Conservation (phyloP, 1,284 basidiomycete species). For the Filobasidium uniguttulatum region DNA sequence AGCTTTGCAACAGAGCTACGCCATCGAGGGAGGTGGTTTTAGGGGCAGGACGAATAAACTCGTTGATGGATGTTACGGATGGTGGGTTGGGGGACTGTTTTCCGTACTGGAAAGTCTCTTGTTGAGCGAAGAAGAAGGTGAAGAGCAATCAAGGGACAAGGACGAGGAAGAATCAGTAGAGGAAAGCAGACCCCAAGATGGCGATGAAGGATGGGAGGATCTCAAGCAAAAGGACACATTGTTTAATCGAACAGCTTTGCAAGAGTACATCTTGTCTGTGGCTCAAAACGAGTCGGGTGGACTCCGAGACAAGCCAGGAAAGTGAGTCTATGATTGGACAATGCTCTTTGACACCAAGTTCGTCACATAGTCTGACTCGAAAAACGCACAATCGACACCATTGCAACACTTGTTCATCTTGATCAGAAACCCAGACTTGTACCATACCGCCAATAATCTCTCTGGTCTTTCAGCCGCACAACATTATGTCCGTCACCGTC, state of each 20-base stretch:
- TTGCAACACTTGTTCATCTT: not conserved
- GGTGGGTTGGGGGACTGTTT: slow-evolving; percentile 95
- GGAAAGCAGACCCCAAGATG: not conserved
- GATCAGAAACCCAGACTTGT: slow-evolving; percentile 59
- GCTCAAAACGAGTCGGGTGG: slow-evolving; percentile 76
- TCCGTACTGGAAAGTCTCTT: slow-evolving; percentile 56
- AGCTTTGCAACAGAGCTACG: slow-evolving; percentile 68
- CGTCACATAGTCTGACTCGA: not conserved
- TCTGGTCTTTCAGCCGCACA: slow-evolving; percentile 78
- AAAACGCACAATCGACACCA: not conserved
- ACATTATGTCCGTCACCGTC: slow-evolving; percentile 51
- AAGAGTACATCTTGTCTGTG: slow-evolving; percentile 75
- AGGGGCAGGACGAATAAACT: slow-evolving; percentile 90
- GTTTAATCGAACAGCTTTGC: slow-evolving; percentile 50
- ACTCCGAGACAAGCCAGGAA: slow-evolving; percentile 86
- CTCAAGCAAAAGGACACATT: slow-evolving; percentile 21
- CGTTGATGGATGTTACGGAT: slow-evolving; percentile 96
- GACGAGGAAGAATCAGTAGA: not conserved
- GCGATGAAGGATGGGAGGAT: slow-evolving; percentile 25
- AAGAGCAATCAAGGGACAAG: not conserved
- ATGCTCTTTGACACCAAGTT: not conserved
- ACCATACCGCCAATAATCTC: slow-evolving; percentile 83
- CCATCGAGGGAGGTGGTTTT: slow-evolving; percentile 81
- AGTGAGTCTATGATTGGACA: slow-evolving; percentile 43
- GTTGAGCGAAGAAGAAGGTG: slow-evolving; percentile 21